phyloP scores from a whole-genome alignment of 1,139 yeast genomes.

The Kodamaea arcana region DNA sequence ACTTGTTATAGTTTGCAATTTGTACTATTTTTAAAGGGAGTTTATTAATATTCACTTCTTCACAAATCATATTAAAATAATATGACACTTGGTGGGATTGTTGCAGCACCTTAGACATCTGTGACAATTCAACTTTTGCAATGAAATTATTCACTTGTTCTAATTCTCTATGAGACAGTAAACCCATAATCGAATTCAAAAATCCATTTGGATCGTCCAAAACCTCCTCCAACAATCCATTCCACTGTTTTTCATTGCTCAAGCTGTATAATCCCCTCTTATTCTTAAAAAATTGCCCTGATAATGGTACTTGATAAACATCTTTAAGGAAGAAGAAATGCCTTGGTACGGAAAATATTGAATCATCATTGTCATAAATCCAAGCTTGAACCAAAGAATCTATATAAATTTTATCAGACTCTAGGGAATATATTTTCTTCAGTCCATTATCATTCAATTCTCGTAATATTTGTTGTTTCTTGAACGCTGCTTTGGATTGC shows the following conservation, averaged over 20 bases:
- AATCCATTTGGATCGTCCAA: constrained; percentile 1
- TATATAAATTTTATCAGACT: constrained; percentile 9
- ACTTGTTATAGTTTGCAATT: constrained; percentile 8
- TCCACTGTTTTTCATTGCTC: constrained; percentile 1
- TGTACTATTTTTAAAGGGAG: constrained; percentile 12
- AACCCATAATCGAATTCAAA: constrained; percentile 1
- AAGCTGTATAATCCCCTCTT: not conserved
- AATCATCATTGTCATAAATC: constrained; percentile 6
- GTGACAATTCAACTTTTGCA: not conserved
- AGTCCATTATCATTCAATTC: constrained; percentile 31
- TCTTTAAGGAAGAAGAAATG: constrained; percentile 9
- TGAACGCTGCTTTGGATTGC: constrained; percentile 11
- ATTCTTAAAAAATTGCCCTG: not conserved
- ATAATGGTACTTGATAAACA: not conserved
- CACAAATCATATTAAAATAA: not conserved
- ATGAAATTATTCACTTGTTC: not conserved
- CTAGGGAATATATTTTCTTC: constrained; percentile 9
- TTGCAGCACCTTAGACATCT: not conserved
- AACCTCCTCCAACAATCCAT: not conserved
- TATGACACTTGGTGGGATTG: not conserved
- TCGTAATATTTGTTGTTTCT: constrained; percentile 12
- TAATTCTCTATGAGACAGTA: not conserved
- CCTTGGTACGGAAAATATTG: constrained; percentile 6
- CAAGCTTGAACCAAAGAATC: constrained; percentile 8
- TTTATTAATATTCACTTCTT: constrained; percentile 2